Percentiles rank a stretch among this genome's conserved stretches.
Evolutionary conservation across 257 asterid genomes (phyloP).

Genomic region (Jasminum sambac): DNA sequence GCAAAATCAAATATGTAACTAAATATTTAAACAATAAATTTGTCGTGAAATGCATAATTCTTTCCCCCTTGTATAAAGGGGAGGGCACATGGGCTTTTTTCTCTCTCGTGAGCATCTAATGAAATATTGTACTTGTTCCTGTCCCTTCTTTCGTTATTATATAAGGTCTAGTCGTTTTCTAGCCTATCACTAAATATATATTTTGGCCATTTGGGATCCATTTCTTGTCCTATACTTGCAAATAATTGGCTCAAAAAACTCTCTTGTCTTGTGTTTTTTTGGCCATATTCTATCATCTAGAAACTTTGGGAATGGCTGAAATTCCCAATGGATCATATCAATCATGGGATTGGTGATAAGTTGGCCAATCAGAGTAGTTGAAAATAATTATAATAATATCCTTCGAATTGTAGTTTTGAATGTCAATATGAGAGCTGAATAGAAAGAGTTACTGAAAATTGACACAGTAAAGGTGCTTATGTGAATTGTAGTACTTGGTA

Average conservation of each 20-base stretch:
- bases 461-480: too few species aligned
- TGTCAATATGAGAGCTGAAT: too few species aligned
- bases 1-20: too few species aligned
- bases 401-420: background rate
- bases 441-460: too few species aligned
- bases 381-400: background rate
- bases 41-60: background rate
- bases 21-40: too few species aligned
- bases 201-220: constrained; percentile 34
- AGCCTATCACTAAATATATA: constrained; percentile 23
- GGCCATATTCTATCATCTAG: constrained; percentile 29
- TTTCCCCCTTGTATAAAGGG: background rate
- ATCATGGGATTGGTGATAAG: background rate
- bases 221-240: constrained; percentile 28
- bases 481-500: too few species aligned
- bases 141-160: constrained; percentile 43
- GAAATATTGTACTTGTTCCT: constrained; percentile 28
- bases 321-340: background rate
- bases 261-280: constrained; percentile 17
- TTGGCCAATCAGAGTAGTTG: background rate
- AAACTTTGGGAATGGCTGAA: background rate
- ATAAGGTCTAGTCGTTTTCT: constrained; percentile 53
- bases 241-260: constrained; percentile 28
- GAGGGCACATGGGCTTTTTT: constrained; percentile 30
- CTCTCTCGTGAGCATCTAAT: constrained; percentile 28